Evolutionary conservation across 768 basidiomycete genomes (phyloP).

Genomic region (Psilocybe cubensis): DNA sequence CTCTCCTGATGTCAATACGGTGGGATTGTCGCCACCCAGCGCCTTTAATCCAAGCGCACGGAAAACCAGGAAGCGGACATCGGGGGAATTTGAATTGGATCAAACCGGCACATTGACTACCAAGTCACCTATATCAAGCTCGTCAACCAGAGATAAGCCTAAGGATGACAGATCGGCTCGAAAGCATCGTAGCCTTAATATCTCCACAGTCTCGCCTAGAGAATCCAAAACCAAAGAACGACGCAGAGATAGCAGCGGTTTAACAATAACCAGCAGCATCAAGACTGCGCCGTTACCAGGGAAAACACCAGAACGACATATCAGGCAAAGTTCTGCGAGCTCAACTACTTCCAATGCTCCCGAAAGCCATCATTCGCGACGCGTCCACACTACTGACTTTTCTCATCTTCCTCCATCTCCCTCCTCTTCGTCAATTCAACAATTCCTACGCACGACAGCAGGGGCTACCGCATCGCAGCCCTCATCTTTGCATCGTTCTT

Average conservation of each 20-base stretch:
- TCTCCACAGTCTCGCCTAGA: slow-evolving; percentile 39
- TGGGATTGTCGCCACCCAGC: slow-evolving; percentile 60
- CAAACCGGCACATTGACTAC: slow-evolving; percentile 63
- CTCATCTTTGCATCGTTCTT: slow-evolving; percentile 40
- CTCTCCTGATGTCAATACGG: slow-evolving; percentile 28
- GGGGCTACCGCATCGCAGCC: slow-evolving; percentile 43
- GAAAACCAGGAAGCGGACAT: slow-evolving; percentile 74
- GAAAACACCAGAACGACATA: slow-evolving; percentile 50
- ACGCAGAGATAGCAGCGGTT: slow-evolving; percentile 54
- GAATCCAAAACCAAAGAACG: slow-evolving; percentile 57
- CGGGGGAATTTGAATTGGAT: slow-evolving; percentile 84
- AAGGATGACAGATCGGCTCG: slow-evolving; percentile 62
- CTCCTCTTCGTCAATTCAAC: slow-evolving; percentile 87
- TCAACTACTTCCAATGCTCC: slow-evolving; percentile 66
- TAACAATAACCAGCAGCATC: slow-evolving; percentile 42
- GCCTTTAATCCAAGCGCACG: slow-evolving; percentile 58
- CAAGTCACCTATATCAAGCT: slow-evolving; percentile 42
- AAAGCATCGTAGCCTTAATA: slow-evolving; percentile 75
- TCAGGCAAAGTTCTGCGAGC: slow-evolving; percentile 68
- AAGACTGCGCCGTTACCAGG: slow-evolving; percentile 33
- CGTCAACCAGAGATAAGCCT: slow-evolving; percentile 43
- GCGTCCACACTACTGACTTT: slow-evolving; percentile 75
- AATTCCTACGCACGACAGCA: slow-evolving; percentile 67
- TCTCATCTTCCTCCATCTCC: slow-evolving; percentile 92
- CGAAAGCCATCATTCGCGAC: slow-evolving; percentile 55